Percentiles rank a stretch among this genome's conserved stretches.
Evolutionary conservation across 345 rosid genomes (phyloP).

Genomic region (Camelina neglecta): DNA sequence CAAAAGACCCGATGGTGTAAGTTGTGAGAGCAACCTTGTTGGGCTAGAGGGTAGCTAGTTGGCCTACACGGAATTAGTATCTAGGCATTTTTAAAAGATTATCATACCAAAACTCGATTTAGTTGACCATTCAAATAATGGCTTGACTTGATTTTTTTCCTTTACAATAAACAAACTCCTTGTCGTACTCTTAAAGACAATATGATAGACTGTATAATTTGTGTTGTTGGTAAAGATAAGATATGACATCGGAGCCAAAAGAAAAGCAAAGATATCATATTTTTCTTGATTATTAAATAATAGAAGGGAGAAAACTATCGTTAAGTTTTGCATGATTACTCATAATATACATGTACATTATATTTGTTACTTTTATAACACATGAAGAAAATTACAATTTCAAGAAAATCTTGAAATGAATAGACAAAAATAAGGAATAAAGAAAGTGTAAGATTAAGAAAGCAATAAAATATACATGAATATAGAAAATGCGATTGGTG

Average conservation of each 20-base stretch:
- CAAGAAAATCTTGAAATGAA: not conserved
- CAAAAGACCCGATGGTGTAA: not conserved
- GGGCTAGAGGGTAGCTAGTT: not conserved
- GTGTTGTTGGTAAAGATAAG: conserved; percentile 1
- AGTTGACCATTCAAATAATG: conserved; percentile 12
- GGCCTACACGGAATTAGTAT: not conserved
- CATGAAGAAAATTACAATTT: not conserved
- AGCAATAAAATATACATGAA: conserved; percentile 26
- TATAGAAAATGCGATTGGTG: conserved; percentile 40
- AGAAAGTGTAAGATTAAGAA: conserved; percentile 8
- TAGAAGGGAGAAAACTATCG: not conserved
- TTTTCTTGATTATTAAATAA: conserved; percentile 5
- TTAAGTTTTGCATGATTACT: not conserved
- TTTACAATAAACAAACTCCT: not conserved
- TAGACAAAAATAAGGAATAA: not conserved
- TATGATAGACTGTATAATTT: not conserved
- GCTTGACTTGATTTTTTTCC: not conserved
- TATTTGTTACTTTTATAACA: conserved; percentile 1
- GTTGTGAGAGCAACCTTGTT: not conserved
- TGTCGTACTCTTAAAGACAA: conserved; percentile 5
- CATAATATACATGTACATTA: not conserved
- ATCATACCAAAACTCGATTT: not conserved
- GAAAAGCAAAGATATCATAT: not conserved
- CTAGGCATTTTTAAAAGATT: not conserved
- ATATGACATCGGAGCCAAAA: not conserved